Evolutionary conservation across 495 filamentous ascomycete genomes (phyloP).

Genomic region (Lophiostoma macrostomum): DNA sequence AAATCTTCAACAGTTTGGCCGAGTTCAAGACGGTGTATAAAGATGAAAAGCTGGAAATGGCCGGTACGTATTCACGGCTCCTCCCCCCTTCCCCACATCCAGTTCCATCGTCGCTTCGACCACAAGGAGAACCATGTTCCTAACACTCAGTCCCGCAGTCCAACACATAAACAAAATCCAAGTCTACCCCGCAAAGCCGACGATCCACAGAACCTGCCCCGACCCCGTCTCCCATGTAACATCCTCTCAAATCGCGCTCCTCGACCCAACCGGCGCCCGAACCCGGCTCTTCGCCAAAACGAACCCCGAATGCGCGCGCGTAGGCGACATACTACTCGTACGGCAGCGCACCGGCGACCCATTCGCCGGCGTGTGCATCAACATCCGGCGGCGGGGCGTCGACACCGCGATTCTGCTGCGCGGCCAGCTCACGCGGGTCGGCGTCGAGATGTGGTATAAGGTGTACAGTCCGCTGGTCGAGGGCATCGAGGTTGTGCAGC

Average conservation of each 20-base stretch:
- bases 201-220: constrained; percentile 35
- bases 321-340: constrained; percentile 89
- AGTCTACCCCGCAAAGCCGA: constrained; percentile 21
- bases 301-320: constrained; percentile 69
- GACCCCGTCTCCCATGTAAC: constrained; percentile 63
- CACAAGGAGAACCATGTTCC: too few relatives aligned
- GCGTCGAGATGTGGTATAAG: constrained; percentile 99
- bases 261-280: constrained; percentile 82
- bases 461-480: constrained; percentile 83
- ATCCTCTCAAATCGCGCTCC: constrained; percentile 60
- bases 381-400: constrained; percentile 76
- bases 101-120: background rate
- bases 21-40: too few relatives aligned
- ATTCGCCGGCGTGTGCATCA: constrained; percentile 81
- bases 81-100: background rate
- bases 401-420: constrained; percentile 84
- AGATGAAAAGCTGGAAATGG: too few relatives aligned
- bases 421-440: constrained; percentile 74
- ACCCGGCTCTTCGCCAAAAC: constrained; percentile 72
- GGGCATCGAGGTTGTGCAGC: constrained; percentile 91
- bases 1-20: too few relatives aligned
- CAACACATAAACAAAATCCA: constrained; percentile 3
- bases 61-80: too few relatives aligned
- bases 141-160: background rate
- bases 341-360: constrained; percentile 80